Conservation (phyloP, 257 asterid genomes). For the Voacanga thouarsii region DNA sequence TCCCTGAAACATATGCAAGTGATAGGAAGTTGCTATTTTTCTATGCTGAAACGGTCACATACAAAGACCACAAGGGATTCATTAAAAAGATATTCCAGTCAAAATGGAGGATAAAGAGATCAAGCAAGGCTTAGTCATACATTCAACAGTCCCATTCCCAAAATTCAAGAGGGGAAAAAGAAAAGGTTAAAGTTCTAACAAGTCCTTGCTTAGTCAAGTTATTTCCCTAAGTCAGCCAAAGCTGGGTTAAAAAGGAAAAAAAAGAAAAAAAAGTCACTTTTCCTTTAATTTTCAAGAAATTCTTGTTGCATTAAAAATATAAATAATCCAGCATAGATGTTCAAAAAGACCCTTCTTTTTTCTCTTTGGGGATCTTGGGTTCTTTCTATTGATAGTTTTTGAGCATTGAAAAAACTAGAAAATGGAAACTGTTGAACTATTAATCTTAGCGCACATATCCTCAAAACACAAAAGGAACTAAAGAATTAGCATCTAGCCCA, state of each 20-base stretch:
- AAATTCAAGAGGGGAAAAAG: too few relatives aligned
- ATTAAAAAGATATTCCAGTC: neutral
- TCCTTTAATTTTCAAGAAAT: neutral
- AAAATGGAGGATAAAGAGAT: neutral
- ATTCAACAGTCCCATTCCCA: neutral
- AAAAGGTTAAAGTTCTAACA: too few relatives aligned
- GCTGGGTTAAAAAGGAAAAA: too few relatives aligned
- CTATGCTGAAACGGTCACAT: neutral
- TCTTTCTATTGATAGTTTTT: neutral
- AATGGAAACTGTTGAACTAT: neutral
- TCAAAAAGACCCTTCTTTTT: neutral
- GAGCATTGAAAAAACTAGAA: neutral
- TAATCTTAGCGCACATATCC: neutral
- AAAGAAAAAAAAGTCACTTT: neutral
- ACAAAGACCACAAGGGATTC: neutral
- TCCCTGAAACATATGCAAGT: constrained; percentile 5
- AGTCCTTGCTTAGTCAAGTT: too few relatives aligned
- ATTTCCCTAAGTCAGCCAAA: too few relatives aligned
- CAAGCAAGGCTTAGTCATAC: neutral
- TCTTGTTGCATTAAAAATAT: neutral
- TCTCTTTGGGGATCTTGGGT: neutral
- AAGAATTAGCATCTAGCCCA: neutral
- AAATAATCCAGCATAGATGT: neutral
- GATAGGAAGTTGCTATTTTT: neutral
- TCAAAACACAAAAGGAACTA: neutral